phyloP scores from a whole-genome alignment of 2,329 filamentous ascomycete genomes.

The Trichoderma koningii region DNA sequence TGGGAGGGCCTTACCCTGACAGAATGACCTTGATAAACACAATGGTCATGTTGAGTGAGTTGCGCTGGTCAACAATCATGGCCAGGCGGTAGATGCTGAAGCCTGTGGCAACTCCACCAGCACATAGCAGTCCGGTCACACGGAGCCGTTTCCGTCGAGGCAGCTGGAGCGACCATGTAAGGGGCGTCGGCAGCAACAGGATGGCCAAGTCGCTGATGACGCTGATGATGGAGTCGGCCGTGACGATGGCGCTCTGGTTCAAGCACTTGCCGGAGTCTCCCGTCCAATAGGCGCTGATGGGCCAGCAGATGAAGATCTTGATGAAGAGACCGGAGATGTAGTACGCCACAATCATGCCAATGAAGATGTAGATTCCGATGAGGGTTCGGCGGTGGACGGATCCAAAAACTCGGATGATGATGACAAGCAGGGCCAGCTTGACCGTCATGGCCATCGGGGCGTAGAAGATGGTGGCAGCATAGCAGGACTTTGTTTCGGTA shows the following conservation, averaged over 20 bases:
- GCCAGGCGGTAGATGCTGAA: constrained; percentile 38
- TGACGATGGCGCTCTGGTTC: constrained; percentile 40
- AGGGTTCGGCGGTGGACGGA: constrained; percentile 43
- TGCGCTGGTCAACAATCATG: constrained; percentile 34
- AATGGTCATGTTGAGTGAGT: constrained; percentile 34
- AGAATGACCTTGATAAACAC: constrained; percentile 36
- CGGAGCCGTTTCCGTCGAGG: constrained; percentile 37
- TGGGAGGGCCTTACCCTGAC: constrained; percentile 31
- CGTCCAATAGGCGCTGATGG: constrained; percentile 46
- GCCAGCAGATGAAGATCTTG: constrained; percentile 46
- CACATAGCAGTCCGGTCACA: constrained; percentile 37
- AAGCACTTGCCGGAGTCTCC: constrained; percentile 38
- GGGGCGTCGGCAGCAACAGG: constrained; percentile 37
- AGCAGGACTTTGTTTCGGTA: constrained; percentile 38
- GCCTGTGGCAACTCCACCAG: constrained; percentile 38
- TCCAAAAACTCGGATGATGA: constrained; percentile 48
- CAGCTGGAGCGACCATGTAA: constrained; percentile 40
- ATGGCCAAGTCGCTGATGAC: constrained; percentile 39
- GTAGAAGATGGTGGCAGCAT: constrained; percentile 49
- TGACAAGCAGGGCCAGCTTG: constrained; percentile 48
- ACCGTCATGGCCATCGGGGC: constrained; percentile 47
- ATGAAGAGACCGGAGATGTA: constrained; percentile 46
- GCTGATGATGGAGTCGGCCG: constrained; percentile 38
- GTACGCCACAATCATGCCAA: constrained; percentile 43
- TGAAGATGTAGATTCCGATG: constrained; percentile 43